Percentiles rank a stretch among this genome's conserved stretches.
Conservation (phyloP, 2,329 filamentous ascomycete genomes). For the Simplicillium sp. region DNA sequence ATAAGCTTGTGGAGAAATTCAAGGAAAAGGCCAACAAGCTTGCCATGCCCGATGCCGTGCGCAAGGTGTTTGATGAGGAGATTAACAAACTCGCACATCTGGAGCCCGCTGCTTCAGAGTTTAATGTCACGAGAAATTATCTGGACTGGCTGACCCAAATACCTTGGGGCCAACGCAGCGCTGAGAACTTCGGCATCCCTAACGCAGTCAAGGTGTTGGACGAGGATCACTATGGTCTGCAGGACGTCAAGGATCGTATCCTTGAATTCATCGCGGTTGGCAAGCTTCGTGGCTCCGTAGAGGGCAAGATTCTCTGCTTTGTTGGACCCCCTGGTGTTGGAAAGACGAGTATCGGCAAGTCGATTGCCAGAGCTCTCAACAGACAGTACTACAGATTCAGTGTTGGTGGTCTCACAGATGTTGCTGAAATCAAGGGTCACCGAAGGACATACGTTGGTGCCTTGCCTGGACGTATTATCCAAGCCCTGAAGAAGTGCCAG, state of each 20-base stretch:
- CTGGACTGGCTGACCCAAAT: constrained; percentile 98
- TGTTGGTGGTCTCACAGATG: constrained; percentile 91
- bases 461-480: constrained; percentile 90
- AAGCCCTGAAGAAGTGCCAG: constrained; percentile 97
- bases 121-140: constrained; percentile 97
- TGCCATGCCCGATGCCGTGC: constrained; percentile 92
- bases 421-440: constrained; percentile 98
- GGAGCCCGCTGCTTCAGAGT: constrained; percentile 92
- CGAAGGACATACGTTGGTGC: constrained; percentile 93
- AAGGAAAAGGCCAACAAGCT: constrained; percentile 89
- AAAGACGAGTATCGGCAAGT: constrained; percentile 98
- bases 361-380: constrained; percentile 88
- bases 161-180: constrained; percentile 89
- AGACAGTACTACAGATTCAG: constrained; percentile 98
- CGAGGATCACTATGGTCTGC: constrained; percentile 92
- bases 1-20: constrained; percentile 96
- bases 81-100: constrained; percentile 93
- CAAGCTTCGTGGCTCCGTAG: constrained; percentile 91
- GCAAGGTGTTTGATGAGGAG: constrained; percentile 97
- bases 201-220: constrained; percentile 86
- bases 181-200: constrained; percentile 92
- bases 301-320: constrained; percentile 97
- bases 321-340: constrained; percentile 95
- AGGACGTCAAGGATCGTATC: constrained; percentile 98
- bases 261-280: constrained; percentile 97